Base-by-base conservation (phyloP, 192 early-diverging fungal species). In the Dimargaris verticillata region DNA sequence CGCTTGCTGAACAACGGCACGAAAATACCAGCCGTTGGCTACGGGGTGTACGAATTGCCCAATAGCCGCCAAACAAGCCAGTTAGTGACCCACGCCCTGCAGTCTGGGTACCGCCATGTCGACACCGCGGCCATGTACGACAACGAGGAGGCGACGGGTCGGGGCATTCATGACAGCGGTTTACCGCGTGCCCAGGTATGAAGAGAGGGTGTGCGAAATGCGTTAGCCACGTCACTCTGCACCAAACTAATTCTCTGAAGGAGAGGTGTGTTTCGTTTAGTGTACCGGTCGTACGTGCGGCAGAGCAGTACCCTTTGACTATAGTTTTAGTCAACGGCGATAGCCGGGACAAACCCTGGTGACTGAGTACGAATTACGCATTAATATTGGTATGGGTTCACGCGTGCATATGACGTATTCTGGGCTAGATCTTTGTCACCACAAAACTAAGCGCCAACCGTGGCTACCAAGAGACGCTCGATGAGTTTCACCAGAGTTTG, bases 401-500 rank as follows among this genome's bases (percentile, higher is more conserved):
- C 7, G 33, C 33, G 2, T 38, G 33, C 33, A 5, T 38, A 38
- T 38, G 33, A 7, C 7, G 7, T 38, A 38, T 7, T 2, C 33
- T 38, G 33, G 33, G 33, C 33, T 38, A 38, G 33, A 61, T 61
- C 25, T 61, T 48, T 33, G 60, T 61, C 13, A 61, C 60, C 26
- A 61, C 60, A 7, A 61, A 61, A 18, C 46, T 61, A 7, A n/a
- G 26, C 28, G 43, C 68, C 11, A 73, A 82, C 63, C 79, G 82
- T 47, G 76, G 76, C 0, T 74, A 62, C 53, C 66, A 78, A 0
- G 68, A 63, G 26, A 72, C 74, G 12, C 60, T 80, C 11, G 53
- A 69, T 44, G 81, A 77, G 22, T 73, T 77, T 51, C 74, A 80
- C 45, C 59, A 62, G 22, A 78, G 79, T 25, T 64, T 84, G 53